phyloP scores from a whole-genome alignment of 169 alveolate genomes.

The Eimeria falciformis region DNA sequence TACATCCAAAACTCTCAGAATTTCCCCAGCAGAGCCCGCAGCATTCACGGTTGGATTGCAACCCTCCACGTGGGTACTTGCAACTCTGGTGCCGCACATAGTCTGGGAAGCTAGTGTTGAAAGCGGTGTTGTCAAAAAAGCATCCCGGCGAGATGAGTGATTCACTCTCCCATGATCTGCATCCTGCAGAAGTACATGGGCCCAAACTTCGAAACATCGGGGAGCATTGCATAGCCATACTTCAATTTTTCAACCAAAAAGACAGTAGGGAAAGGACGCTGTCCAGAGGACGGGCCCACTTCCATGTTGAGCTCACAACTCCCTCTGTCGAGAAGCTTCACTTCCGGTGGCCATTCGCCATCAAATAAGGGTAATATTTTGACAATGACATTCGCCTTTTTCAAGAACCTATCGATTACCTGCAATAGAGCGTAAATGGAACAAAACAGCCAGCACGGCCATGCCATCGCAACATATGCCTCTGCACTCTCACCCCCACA shows the following conservation, averaged over 20 bases:
- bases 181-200: constrained; percentile 71
- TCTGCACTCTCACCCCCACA: too few relatives aligned
- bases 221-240: constrained; percentile 61
- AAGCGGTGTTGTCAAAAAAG: too few relatives aligned
- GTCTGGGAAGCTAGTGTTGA: too few relatives aligned
- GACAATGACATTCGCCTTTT: constrained; percentile 36
- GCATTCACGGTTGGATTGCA: too few relatives aligned
- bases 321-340: not conserved
- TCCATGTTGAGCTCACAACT: not conserved
- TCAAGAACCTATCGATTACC: constrained; percentile 61
- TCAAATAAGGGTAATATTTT: constrained; percentile 45
- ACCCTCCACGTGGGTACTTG: too few relatives aligned
- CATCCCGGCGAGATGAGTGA: too few relatives aligned
- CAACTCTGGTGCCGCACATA: too few relatives aligned
- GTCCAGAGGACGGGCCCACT: not conserved
- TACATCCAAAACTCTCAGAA: too few relatives aligned
- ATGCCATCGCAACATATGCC: too few relatives aligned
- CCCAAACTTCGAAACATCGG: constrained; percentile 59
- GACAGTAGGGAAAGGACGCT: not conserved
- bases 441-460: too few relatives aligned
- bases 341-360: constrained; percentile 71
- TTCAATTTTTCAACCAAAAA: constrained; percentile 38
- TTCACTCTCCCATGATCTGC: constrained; percentile 34
- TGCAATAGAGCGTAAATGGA: not conserved
- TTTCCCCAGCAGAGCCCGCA: too few relatives aligned